Conservation (phyloP, 2,329 filamentous ascomycete genomes). For the Myriosclerotinia scirpicola region DNA sequence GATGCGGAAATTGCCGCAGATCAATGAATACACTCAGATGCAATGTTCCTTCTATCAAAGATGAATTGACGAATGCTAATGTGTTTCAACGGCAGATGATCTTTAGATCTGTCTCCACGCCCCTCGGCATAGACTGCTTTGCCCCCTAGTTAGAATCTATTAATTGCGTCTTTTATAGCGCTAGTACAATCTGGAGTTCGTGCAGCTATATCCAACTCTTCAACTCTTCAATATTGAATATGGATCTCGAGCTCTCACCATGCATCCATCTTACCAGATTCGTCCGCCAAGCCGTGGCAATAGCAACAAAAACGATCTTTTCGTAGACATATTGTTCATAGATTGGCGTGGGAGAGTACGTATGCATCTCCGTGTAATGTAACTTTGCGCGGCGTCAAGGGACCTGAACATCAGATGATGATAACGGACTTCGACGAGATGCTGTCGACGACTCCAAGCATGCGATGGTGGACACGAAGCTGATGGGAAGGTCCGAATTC, state of each 20-base stretch:
- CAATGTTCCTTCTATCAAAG: neutral
- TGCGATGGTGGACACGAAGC: neutral
- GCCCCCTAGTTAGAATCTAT: neutral
- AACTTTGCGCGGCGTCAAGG: constrained; percentile 1
- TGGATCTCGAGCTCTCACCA: neutral
- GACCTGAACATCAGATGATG: neutral
- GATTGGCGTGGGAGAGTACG: neutral
- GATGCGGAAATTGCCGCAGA: neutral
- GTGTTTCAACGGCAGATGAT: neutral
- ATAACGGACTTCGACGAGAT: neutral
- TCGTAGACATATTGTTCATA: neutral
- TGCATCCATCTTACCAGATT: neutral
- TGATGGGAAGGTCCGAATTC: neutral
- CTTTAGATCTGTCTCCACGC: constrained; percentile 1
- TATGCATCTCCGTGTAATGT: constrained; percentile 7
- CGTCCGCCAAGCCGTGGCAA: neutral
- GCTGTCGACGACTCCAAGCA: neutral
- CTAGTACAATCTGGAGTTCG: no score
- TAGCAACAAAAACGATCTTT: neutral
- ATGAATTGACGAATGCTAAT: constrained; percentile 4
- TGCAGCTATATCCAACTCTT: neutral
- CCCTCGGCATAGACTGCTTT: neutral
- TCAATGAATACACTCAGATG: neutral
- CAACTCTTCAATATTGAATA: neutral
- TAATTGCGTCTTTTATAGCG: neutral